Percentiles rank a stretch among this genome's conserved stretches.
These are phyloP conservation scores for Erythrophleum ivorense DNA, from an alignment of 331 rosid genomes.

Conservation along the genomic window DNA sequence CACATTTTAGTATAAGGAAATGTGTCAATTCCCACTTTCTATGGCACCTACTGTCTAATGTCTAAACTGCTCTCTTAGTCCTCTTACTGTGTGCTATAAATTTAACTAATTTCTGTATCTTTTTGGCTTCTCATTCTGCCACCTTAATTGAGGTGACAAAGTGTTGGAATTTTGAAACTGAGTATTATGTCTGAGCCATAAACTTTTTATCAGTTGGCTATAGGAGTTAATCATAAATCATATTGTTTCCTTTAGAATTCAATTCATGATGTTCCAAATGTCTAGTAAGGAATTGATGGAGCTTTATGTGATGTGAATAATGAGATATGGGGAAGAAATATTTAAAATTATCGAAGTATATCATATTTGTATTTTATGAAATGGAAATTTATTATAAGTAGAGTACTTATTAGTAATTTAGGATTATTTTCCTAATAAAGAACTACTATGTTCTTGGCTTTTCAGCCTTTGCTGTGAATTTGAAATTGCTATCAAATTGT, in stretches of 20 bases:
- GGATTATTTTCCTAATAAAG: neutral
- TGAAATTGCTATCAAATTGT: neutral
- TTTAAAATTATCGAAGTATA: neutral
- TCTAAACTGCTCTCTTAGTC: neutral
- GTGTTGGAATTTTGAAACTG: neutral
- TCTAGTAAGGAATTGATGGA: neutral
- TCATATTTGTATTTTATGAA: neutral
- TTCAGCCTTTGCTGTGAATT: neutral
- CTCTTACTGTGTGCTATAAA: constrained; percentile 10
- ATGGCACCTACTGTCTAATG: neutral
- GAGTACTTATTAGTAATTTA: neutral
- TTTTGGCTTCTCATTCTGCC: constrained; percentile 9
- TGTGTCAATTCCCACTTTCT: neutral
- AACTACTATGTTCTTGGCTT: neutral
- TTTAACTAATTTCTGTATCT: neutral
- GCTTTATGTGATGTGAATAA: neutral
- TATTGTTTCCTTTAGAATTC: constrained; percentile 11
- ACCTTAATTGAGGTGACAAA: constrained; percentile 22
- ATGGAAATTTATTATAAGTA: neutral
- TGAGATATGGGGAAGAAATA: neutral
- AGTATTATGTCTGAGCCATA: constrained; percentile 7
- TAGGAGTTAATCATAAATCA: neutral
- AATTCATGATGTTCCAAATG: constrained; percentile 23
- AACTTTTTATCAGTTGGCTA: neutral
- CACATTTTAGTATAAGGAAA: neutral